Conservation (phyloP, 192 early-diverging fungal genomes). For the Coemansia nantahalensis region DNA sequence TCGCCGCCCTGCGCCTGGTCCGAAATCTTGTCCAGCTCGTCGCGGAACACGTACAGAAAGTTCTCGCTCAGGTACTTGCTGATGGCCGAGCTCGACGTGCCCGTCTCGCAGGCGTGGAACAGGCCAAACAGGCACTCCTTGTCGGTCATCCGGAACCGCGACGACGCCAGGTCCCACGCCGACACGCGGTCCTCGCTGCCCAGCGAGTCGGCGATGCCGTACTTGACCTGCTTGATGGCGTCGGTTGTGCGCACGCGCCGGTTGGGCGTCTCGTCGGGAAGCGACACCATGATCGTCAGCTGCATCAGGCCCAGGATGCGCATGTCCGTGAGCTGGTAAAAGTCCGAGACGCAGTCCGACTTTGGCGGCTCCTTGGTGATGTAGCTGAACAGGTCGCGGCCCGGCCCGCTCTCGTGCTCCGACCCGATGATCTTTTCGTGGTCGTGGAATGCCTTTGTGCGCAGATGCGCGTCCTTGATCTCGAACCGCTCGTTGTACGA, state of each 20-base stretch:
- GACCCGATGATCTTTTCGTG: slow-evolving; percentile 44
- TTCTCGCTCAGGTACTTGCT: slow-evolving; percentile 70
- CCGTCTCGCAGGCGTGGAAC: slow-evolving; percentile 70
- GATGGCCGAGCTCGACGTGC: slow-evolving; percentile 52
- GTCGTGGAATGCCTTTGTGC: slow-evolving; percentile 51
- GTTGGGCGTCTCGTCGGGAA: slow-evolving; percentile 80
- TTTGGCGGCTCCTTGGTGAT: slow-evolving; percentile 53
- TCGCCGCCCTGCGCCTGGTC: slow-evolving; percentile 42
- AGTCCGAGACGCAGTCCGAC: slow-evolving; percentile 65
- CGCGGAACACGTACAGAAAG: slow-evolving; percentile 63
- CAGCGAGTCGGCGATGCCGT: slow-evolving; percentile 84
- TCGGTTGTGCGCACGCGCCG: slow-evolving; percentile 83
- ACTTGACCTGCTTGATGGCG: slow-evolving; percentile 77
- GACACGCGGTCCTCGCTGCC: slow-evolving; percentile 67
- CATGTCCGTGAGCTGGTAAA: slow-evolving; percentile 72
- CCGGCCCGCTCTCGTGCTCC: slow-evolving; percentile 22
- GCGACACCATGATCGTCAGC: slow-evolving; percentile 77
- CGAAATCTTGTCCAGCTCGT: slow-evolving; percentile 70
- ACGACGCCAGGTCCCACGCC: slow-evolving; percentile 84
- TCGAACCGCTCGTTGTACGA: slow-evolving; percentile 88
- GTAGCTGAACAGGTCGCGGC: slow-evolving; percentile 45
- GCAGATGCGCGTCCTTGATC: slow-evolving; percentile 70
- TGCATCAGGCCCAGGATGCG: slow-evolving; percentile 87
- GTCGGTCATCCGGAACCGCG: slow-evolving; percentile 77
- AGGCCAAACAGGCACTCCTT: slow-evolving; percentile 88